phyloP scores from a whole-genome alignment of 2,329 filamentous ascomycete genomes.

The Phialophora tarda region DNA sequence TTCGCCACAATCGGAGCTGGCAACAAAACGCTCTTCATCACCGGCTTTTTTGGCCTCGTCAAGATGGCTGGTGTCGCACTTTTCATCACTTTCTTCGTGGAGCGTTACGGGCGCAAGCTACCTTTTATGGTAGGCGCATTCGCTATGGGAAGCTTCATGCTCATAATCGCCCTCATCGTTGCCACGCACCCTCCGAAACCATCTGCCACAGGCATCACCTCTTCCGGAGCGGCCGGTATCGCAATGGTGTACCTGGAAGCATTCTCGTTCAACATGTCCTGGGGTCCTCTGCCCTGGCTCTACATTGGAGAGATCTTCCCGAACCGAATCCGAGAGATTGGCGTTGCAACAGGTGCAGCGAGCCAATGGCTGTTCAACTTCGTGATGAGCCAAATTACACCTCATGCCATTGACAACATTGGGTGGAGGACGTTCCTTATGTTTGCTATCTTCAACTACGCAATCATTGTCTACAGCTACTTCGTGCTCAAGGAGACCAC shows the following conservation, averaged over 20 bases:
- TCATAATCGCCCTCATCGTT: constrained; percentile 58
- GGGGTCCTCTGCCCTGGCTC: constrained; percentile 48
- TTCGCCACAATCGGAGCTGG: constrained; percentile 59
- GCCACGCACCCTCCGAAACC: constrained; percentile 51
- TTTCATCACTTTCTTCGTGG: constrained; percentile 58
- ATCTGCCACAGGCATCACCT: constrained; percentile 40
- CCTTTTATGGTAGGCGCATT: constrained; percentile 58
- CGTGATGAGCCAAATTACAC: constrained; percentile 50
- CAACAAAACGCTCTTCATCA: constrained; percentile 55
- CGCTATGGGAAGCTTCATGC: constrained; percentile 60
- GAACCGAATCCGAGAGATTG: constrained; percentile 48
- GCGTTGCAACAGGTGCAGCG: constrained; percentile 48
- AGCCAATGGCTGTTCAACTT: constrained; percentile 52
- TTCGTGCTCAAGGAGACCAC: constrained; percentile 52
- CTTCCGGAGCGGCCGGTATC: constrained; percentile 55
- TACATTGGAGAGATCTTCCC: constrained; percentile 45
- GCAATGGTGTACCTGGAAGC: constrained; percentile 60
- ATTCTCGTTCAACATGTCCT: constrained; percentile 50
- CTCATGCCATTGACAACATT: constrained; percentile 53
- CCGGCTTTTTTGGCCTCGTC: constrained; percentile 60
- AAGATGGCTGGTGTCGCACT: constrained; percentile 57
- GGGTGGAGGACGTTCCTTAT: constrained; percentile 58
- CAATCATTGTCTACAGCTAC: constrained; percentile 53
- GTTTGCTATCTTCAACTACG: constrained; percentile 57
- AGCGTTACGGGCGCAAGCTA: constrained; percentile 56